These are phyloP conservation scores for Aspergillus funiculosus DNA, from an alignment of 495 filamentous ascomycete genomes.

Conservation along the genomic window DNA sequence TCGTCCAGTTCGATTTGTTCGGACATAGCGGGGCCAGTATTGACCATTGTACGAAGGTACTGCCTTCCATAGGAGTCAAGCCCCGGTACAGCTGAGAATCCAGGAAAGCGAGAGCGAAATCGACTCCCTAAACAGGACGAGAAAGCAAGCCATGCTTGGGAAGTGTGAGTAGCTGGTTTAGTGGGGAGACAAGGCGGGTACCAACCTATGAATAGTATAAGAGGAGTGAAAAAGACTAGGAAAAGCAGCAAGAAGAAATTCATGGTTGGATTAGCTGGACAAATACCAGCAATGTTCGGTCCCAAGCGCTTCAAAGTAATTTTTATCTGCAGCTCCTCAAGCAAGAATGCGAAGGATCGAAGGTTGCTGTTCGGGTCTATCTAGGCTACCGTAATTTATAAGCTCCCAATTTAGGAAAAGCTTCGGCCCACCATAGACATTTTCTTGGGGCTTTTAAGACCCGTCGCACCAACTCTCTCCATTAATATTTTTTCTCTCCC, in stretches of 20 bases:
- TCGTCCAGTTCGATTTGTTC: slow-evolving; percentile 61
- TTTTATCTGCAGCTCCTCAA: too few relatives aligned
- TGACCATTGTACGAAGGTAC: slow-evolving; percentile 51
- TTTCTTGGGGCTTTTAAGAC: slow-evolving; percentile 25
- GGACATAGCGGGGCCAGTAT: slow-evolving; percentile 49
- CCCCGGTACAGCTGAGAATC: slow-evolving; percentile 31
- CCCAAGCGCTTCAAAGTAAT: too few relatives aligned
- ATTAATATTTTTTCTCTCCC: slow-evolving; percentile 8
- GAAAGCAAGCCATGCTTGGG: slow-evolving; percentile 49
- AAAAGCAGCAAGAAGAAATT: slow-evolving; percentile 46
- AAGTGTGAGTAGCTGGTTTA: slow-evolving; percentile 17
- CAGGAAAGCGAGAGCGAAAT: slow-evolving; percentile 40
- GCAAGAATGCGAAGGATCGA: neutral
- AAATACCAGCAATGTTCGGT: neutral
- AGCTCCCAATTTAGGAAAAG: too few relatives aligned
- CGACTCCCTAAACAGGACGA: slow-evolving; percentile 56
- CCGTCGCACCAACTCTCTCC: slow-evolving; percentile 19
- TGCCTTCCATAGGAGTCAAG: slow-evolving; percentile 46
- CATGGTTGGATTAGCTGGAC: slow-evolving; percentile 27
- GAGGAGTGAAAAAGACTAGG: slow-evolving; percentile 44
- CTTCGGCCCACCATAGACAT: too few relatives aligned
- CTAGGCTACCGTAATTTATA: slow-evolving; percentile 5
- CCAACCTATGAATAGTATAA: slow-evolving; percentile 46
- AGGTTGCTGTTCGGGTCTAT: neutral
- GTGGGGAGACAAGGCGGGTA: neutral